Conservation (phyloP, 768 basidiomycete genomes). For the Pisolithus sp. region DNA sequence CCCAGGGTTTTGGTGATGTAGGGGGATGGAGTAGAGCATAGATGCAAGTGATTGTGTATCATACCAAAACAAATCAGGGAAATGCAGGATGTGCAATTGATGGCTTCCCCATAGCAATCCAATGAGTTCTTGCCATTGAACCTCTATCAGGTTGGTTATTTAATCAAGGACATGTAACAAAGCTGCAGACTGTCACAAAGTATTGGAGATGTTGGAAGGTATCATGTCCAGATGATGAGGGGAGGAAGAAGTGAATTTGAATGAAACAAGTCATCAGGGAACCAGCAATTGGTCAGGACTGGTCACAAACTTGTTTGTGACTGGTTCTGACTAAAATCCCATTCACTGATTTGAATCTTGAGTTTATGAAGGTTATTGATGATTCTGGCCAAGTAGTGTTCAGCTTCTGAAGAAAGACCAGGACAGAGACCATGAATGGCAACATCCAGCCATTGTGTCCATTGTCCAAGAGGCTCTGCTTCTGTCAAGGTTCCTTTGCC, state of each 20-base stretch:
- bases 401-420: conserved; percentile 1
- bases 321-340: too few species aligned
- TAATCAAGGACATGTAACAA: conserved; percentile 20
- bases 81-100: conserved; percentile 8
- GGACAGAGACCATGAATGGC: conserved; percentile 13
- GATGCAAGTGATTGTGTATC: background rate
- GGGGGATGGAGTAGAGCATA: background rate
- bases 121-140: background rate
- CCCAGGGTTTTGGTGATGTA: too few species aligned
- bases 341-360: too few species aligned
- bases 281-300: too few species aligned
- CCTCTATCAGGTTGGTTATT: background rate
- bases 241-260: background rate
- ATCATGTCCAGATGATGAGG: background rate
- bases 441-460: conserved; percentile 21
- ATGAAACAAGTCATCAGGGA: too few species aligned
- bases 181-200: conserved; percentile 9
- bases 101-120: conserved; percentile 8
- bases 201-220: conserved; percentile 8
- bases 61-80: background rate
- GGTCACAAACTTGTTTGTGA: too few species aligned
- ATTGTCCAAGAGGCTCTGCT: conserved; percentile 13
- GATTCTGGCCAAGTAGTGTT: conserved; percentile 5
- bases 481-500: conserved; percentile 7
- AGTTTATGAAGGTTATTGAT: conserved; percentile 14